Conservation (phyloP, 352 stramenopile species). For the Pythium folliculosum region DNA sequence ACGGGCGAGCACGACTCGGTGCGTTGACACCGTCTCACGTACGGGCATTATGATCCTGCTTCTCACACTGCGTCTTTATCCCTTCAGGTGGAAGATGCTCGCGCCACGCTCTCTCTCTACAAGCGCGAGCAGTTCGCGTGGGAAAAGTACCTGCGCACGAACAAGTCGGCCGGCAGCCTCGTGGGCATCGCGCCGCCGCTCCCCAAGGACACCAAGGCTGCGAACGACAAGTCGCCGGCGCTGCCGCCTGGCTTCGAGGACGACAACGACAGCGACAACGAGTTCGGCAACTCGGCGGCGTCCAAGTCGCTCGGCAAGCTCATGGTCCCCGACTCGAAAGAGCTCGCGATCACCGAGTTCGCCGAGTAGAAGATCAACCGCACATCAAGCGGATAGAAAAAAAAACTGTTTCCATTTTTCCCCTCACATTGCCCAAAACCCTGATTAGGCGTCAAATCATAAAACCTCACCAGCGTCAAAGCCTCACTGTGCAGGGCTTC, state of each 20-base stretch:
- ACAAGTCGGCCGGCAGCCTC: conserved; percentile 54
- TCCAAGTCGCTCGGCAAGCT: conserved; percentile 25
- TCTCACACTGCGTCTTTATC: not conserved
- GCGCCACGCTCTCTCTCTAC: conserved; percentile 74
- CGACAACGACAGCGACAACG: conserved; percentile 34
- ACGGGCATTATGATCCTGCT: not conserved
- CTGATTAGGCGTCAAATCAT: conserved; percentile 5
- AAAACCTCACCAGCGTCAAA: conserved; percentile 2
- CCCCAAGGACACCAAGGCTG: conserved; percentile 31
- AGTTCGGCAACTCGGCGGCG: conserved; percentile 4
- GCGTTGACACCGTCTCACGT: not conserved
- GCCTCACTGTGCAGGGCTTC: not conserved
- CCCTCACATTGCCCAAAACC: not conserved
- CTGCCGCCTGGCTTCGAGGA: conserved; percentile 37
- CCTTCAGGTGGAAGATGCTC: conserved; percentile 73
- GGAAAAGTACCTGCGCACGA: conserved; percentile 82
- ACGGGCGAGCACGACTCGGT: conserved; percentile 88
- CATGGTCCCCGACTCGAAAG: conserved; percentile 56
- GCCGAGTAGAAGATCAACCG: conserved; percentile 43
- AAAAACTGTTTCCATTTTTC: conserved; percentile 4
- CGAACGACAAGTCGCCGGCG: conserved; percentile 13
- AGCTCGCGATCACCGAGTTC: conserved; percentile 76
- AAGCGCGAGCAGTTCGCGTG: conserved; percentile 83
- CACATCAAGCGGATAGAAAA: not conserved
- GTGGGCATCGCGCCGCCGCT: conserved; percentile 54